Evolutionary conservation across 768 basidiomycete genomes (phyloP).

Genomic region (Trametes cubensis): DNA sequence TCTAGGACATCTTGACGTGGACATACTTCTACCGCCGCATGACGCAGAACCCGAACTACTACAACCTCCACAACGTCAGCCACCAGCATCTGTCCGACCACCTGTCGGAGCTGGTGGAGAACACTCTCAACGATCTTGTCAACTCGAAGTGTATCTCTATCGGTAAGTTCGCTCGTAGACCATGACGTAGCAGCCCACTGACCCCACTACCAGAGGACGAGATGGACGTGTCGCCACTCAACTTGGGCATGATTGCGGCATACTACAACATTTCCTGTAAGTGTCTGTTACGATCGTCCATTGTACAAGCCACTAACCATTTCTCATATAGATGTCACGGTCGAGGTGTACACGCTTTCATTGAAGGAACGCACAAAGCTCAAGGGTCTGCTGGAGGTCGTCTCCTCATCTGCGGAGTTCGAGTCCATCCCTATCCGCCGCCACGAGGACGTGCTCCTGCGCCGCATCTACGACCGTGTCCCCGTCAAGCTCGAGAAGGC

Average conservation of each 20-base stretch:
- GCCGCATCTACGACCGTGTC: constrained; percentile 92
- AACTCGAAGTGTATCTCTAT: constrained; percentile 95
- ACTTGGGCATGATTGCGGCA: constrained; percentile 98
- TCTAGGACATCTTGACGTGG: constrained; percentile 95
- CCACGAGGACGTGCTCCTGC: constrained; percentile 84
- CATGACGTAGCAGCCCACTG: background rate
- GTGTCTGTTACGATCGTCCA: constrained; percentile 32
- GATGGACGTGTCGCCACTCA: constrained; percentile 89
- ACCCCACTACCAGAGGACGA: constrained; percentile 70
- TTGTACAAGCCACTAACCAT: constrained; percentile 2
- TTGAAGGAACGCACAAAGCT: constrained; percentile 96
- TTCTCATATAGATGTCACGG: constrained; percentile 78
- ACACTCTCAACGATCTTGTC: constrained; percentile 85
- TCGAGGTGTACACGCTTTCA: constrained; percentile 95
- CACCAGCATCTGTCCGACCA: constrained; percentile 96
- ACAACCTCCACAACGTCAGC: constrained; percentile 92
- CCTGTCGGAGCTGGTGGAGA: constrained; percentile 94
- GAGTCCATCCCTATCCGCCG: constrained; percentile 93
- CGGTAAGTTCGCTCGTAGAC: constrained; percentile 45
- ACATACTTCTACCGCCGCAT: constrained; percentile 97
- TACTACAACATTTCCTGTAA: constrained; percentile 92
- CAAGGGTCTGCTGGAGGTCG: constrained; percentile 94
- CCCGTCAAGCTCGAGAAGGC: constrained; percentile 87
- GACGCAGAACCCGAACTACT: constrained; percentile 97
- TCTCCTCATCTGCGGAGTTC: constrained; percentile 96